These are phyloP conservation scores for Leavenworthia alabamica DNA, from an alignment of 345 rosid genomes.

Conservation along the genomic window DNA sequence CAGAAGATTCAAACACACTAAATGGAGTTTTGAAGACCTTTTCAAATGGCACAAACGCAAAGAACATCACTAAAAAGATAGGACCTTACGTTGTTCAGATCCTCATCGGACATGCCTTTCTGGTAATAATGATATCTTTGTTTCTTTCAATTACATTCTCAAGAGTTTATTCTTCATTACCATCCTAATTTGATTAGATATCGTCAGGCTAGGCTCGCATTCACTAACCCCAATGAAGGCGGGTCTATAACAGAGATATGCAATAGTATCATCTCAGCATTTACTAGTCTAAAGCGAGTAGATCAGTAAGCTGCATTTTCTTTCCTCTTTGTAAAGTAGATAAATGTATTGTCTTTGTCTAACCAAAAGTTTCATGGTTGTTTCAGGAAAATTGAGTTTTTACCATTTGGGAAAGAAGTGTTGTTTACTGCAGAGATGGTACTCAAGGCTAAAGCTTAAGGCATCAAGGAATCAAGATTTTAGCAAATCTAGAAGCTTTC, in stretches of 20 bases:
- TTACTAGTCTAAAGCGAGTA: constrained; percentile 38
- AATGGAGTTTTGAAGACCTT: constrained; percentile 51
- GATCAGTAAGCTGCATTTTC: constrained; percentile 43
- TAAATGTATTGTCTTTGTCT: background rate
- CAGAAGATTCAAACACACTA: constrained; percentile 37
- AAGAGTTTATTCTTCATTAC: background rate
- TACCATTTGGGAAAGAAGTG: constrained; percentile 65
- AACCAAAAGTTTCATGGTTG: constrained; percentile 15
- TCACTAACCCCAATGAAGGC: constrained; percentile 28
- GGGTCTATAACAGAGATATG: constrained; percentile 50
- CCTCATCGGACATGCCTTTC: constrained; percentile 74
- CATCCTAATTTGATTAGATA: background rate
- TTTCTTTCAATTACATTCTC: background rate
- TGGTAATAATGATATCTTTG: constrained; percentile 38
- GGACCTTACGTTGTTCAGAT: constrained; percentile 48
- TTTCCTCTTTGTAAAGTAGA: background rate
- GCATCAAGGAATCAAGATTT: constrained; percentile 19
- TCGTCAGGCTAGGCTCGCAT: constrained; percentile 55
- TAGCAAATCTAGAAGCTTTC: constrained; percentile 1
- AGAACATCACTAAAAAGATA: constrained; percentile 51
- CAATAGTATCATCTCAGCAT: constrained; percentile 50
- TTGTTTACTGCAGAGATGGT: constrained; percentile 62
- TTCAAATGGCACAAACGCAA: constrained; percentile 38
- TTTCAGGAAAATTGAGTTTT: constrained; percentile 60
- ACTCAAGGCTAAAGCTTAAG: constrained; percentile 24